These are phyloP conservation scores for Patellaria atrata DNA, from an alignment of 495 filamentous ascomycete species.

Conservation along the genomic window DNA sequence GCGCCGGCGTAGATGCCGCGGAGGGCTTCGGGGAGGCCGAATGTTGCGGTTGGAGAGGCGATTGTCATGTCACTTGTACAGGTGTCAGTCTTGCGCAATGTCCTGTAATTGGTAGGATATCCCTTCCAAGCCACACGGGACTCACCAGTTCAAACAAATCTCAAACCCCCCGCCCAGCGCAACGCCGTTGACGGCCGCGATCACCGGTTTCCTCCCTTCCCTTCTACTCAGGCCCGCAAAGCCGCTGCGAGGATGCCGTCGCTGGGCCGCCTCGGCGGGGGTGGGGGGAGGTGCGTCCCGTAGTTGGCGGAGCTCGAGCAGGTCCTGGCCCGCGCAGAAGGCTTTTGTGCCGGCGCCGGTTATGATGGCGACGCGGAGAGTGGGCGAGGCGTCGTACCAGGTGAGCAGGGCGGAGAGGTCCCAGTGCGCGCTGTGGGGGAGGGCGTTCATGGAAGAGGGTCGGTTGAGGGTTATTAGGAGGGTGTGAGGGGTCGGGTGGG, in stretches of 20 bases:
- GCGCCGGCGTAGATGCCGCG: conserved; percentile 24
- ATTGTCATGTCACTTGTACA: conserved; percentile 22
- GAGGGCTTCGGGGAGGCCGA: conserved; percentile 22
- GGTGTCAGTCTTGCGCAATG: conserved; percentile 2
- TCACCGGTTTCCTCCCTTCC: conserved; percentile 21
- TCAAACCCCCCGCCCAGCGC: conserved; percentile 24
- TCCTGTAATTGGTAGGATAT: not conserved
- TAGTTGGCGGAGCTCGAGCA: conserved; percentile 24
- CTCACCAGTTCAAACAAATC: conserved; percentile 22
- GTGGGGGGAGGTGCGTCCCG: conserved; percentile 6
- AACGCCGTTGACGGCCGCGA: conserved; percentile 24
- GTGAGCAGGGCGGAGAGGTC: conserved; percentile 39
- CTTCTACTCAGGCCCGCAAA: conserved; percentile 21
- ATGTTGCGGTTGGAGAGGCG: conserved; percentile 19
- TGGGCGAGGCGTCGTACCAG: conserved; percentile 43
- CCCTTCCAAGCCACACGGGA: not conserved
- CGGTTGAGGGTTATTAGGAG: conserved; percentile 25
- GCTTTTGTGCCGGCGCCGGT: conserved; percentile 39
- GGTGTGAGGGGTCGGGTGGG: conserved; percentile 19
- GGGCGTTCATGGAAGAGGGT: conserved; percentile 19
- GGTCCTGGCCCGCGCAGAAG: conserved; percentile 46
- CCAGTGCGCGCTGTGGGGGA: conserved; percentile 32
- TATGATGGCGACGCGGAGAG: conserved; percentile 38
- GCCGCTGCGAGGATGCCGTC: conserved; percentile 19
- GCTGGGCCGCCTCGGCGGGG: conserved; percentile 10